Conservation (phyloP, 495 filamentous ascomycete genomes). For the Aspergillus biplanus region DNA sequence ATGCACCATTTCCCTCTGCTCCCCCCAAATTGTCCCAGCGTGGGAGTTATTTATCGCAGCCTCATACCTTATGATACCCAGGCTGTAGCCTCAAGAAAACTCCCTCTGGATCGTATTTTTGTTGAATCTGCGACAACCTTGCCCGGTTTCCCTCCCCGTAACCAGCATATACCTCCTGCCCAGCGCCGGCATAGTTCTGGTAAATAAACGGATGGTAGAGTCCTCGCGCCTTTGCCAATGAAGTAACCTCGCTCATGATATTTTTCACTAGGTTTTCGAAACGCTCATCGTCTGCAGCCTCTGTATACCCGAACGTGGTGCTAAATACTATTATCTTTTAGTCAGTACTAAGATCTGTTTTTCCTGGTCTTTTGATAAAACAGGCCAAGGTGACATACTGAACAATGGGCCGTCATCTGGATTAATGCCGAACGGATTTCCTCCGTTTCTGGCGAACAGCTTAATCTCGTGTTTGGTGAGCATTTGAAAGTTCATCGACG, state of each 20-base stretch:
- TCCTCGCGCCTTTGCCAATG: not conserved
- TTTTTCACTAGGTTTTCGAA: not conserved
- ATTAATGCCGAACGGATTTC: not conserved
- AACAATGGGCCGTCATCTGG: not conserved
- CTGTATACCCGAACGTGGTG: not conserved
- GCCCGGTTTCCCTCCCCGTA: not conserved
- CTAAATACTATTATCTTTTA: not conserved
- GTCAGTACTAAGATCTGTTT: not conserved
- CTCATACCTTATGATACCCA: slow-evolving; percentile 1
- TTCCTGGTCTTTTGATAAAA: not conserved
- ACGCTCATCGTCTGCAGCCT: not conserved
- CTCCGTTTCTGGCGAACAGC: not conserved
- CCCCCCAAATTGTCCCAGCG: no score
- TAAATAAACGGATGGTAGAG: slow-evolving; percentile 2
- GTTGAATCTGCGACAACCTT: not conserved
- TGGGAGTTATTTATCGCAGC: no score
- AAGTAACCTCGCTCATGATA: not conserved
- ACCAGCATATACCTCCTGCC: slow-evolving; percentile 2
- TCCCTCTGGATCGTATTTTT: not conserved
- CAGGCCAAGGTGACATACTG: not conserved
- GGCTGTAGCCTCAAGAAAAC: not conserved
- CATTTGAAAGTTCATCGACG: not conserved
- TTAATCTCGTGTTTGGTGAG: not conserved
- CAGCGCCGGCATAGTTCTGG: slow-evolving; percentile 6
- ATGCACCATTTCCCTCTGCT: no score